phyloP scores from a whole-genome alignment of 352 stramenopile species.

The Pythium rhizo-oryzae region DNA sequence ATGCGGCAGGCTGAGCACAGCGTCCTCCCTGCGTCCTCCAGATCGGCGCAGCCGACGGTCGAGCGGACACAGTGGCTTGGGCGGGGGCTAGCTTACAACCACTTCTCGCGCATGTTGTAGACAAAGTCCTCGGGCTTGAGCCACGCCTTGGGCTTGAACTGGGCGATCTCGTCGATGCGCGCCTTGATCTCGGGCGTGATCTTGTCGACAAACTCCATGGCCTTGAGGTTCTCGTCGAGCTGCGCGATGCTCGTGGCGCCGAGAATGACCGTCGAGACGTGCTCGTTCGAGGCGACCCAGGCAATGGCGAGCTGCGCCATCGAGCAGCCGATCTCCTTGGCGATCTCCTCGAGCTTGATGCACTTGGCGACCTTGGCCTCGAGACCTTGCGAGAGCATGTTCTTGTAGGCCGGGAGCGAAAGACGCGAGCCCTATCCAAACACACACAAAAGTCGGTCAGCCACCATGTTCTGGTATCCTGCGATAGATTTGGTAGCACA shows the following conservation, averaged over 20 bases:
- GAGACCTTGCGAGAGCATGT: conserved; percentile 47
- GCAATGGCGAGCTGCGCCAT: conserved; percentile 58
- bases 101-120: conserved; percentile 27
- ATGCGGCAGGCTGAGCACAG: background rate
- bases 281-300: conserved; percentile 49
- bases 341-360: conserved; percentile 44
- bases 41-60: background rate
- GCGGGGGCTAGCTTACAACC: conserved; percentile 18
- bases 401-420: conserved; percentile 51
- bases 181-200: conserved; percentile 28
- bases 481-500: background rate
- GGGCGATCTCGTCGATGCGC: background rate
- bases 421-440: conserved; percentile 38
- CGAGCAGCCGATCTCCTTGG: conserved; percentile 65
- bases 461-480: background rate
- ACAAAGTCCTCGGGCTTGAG: conserved; percentile 32
- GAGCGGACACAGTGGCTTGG: background rate
- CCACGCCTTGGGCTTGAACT: conserved; percentile 31
- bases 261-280: conserved; percentile 55
- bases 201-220: conserved; percentile 39
- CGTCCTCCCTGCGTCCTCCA: background rate
- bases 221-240: conserved; percentile 52
- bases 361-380: conserved; percentile 50
- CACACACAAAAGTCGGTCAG: background rate
- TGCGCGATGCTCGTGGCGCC: conserved; percentile 50